Evolutionary conservation across 1,284 basidiomycete species (phyloP).

Genomic region (Moniliophthora roreri): DNA sequence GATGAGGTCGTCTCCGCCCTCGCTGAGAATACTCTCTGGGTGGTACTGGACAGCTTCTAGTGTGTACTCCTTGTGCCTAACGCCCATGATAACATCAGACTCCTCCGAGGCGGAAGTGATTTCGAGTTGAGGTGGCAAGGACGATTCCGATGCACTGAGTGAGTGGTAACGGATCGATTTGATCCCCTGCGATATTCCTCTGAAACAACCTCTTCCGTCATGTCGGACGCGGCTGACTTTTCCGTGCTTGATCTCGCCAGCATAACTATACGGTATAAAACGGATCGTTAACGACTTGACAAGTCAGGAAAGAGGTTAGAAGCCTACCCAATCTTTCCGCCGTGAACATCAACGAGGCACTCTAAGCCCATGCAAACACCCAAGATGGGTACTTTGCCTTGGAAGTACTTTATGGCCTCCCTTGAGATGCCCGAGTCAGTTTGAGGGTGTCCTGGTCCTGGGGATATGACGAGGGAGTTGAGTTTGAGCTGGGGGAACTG

Average conservation of each 20-base stretch:
- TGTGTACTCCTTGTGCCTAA: conserved; percentile 86
- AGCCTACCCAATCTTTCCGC: conserved; percentile 80
- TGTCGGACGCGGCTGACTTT: conserved; percentile 90
- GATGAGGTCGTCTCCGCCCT: conserved; percentile 80
- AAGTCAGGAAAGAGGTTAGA: background rate
- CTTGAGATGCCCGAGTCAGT: conserved; percentile 93
- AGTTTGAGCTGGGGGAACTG: conserved; percentile 69
- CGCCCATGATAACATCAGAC: conserved; percentile 96
- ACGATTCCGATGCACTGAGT: conserved; percentile 79
- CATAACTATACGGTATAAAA: conserved; percentile 56
- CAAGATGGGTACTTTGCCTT: conserved; percentile 92
- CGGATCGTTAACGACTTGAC: conserved; percentile 4
- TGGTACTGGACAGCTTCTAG: conserved; percentile 98
- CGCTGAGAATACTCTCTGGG: conserved; percentile 94
- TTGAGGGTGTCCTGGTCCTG: conserved; percentile 93
- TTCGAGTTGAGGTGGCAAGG: conserved; percentile 79
- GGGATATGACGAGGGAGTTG: conserved; percentile 88
- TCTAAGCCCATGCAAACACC: conserved; percentile 99
- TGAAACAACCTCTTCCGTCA: conserved; percentile 90
- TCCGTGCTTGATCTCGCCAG: conserved; percentile 98
- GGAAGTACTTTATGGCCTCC: conserved; percentile 86
- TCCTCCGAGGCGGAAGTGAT: conserved; percentile 87
- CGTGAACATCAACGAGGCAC: conserved; percentile 87
- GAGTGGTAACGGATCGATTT: conserved; percentile 96
- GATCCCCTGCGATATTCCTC: conserved; percentile 79